phyloP scores from a whole-genome alignment of 2,329 filamentous ascomycete genomes.

The Neopestalotiopsis sp. region DNA sequence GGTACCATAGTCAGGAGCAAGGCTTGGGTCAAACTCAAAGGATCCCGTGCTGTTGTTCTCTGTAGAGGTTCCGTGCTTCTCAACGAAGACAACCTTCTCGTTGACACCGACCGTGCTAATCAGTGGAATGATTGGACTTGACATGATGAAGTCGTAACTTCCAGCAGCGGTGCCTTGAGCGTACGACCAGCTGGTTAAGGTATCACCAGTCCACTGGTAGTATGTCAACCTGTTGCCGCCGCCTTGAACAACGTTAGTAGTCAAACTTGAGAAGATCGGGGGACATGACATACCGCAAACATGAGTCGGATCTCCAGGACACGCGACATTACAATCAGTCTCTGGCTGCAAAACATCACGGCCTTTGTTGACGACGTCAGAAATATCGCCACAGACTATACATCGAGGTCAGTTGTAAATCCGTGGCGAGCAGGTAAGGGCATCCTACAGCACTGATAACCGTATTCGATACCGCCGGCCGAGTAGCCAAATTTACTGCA shows the following conservation, averaged over 20 bases:
- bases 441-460: slow-evolving; percentile 43
- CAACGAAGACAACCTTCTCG: slow-evolving; percentile 59
- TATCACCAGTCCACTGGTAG: slow-evolving; percentile 51
- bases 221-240: slow-evolving; percentile 51
- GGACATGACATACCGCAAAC: slow-evolving; percentile 38
- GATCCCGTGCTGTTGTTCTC: slow-evolving; percentile 61
- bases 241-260: slow-evolving; percentile 15
- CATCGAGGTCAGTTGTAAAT: neutral
- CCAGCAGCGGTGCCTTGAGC: slow-evolving; percentile 55
- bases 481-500: slow-evolving; percentile 47
- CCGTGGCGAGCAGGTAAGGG: no score
- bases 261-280: neutral
- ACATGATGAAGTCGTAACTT: slow-evolving; percentile 57
- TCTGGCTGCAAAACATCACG: slow-evolving; percentile 36
- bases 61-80: slow-evolving; percentile 59
- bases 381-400: slow-evolving; percentile 41
- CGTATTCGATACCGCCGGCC: slow-evolving; percentile 49
- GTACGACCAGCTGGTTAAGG: slow-evolving; percentile 54
- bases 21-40: slow-evolving; percentile 60
- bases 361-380: slow-evolving; percentile 30
- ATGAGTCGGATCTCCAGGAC: slow-evolving; percentile 38
- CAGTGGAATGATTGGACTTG: slow-evolving; percentile 58
- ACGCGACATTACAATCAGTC: slow-evolving; percentile 43
- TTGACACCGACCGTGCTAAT: slow-evolving; percentile 56
- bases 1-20: slow-evolving; percentile 46